These are phyloP conservation scores for Ogataea chonburiensis DNA, from an alignment of 805 yeast species.

Conservation along the genomic window DNA sequence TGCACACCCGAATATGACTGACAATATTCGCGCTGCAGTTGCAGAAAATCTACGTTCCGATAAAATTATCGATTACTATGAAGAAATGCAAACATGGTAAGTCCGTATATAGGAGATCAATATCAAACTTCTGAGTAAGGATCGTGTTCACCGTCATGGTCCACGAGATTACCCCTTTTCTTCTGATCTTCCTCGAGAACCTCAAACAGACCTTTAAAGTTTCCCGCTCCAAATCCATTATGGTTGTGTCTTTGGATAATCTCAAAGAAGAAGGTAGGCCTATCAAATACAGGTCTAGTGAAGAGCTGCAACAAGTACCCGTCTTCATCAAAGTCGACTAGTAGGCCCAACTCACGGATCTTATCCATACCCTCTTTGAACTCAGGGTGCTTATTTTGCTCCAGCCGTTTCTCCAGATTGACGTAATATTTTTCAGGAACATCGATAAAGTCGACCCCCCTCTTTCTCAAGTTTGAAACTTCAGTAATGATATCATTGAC, in stretches of 20 bases:
- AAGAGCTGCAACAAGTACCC: slow-evolving; percentile 82
- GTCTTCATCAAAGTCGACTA: slow-evolving; percentile 73
- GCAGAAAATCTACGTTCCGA: slow-evolving; percentile 14
- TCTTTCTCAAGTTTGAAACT: slow-evolving; percentile 48
- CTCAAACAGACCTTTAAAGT: slow-evolving; percentile 78
- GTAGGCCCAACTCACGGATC: slow-evolving; percentile 52
- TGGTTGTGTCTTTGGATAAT: slow-evolving; percentile 78
- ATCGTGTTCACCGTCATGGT: slow-evolving; percentile 22
- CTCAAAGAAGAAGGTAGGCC: slow-evolving; percentile 83
- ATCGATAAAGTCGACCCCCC: slow-evolving; percentile 70
- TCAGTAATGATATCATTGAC: slow-evolving; percentile 61
- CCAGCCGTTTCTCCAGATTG: slow-evolving; percentile 45
- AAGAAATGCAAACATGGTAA: slow-evolving; percentile 38
- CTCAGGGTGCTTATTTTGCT: slow-evolving; percentile 34
- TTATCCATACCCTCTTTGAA: slow-evolving; percentile 52
- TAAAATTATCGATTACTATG: slow-evolving; percentile 32
- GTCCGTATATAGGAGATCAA: too few relatives aligned
- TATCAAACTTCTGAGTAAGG: slow-evolving; percentile 10
- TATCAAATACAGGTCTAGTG: slow-evolving; percentile 69
- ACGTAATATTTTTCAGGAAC: slow-evolving; percentile 60
- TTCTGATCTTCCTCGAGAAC: slow-evolving; percentile 77
- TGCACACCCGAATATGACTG: slow-evolving; percentile 46
- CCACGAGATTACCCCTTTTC: slow-evolving; percentile 59
- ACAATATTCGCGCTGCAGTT: slow-evolving; percentile 28
- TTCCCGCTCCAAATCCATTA: slow-evolving; percentile 87